Percentiles rank a stretch among this genome's conserved stretches.
Conservation (phyloP, 2,329 filamentous ascomycete genomes). For the Neonectria faginata region DNA sequence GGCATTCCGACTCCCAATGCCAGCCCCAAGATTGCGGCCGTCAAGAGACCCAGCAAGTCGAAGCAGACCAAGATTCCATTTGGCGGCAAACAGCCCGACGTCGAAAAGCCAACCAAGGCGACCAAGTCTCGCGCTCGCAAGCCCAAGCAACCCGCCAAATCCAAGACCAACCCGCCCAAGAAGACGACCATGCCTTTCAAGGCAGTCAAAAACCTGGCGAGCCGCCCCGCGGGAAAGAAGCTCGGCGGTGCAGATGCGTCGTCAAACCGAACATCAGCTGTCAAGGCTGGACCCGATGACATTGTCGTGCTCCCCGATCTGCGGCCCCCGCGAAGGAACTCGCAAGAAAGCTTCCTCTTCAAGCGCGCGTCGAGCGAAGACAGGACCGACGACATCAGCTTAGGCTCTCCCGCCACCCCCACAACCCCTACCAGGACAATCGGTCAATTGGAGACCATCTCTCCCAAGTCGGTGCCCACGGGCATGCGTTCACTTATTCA, state of each 20-base stretch:
- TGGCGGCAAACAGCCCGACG: conserved; percentile 35
- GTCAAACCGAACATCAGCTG: conserved; percentile 13
- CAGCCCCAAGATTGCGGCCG: conserved; percentile 63
- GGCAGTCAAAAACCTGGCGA: conserved; percentile 37
- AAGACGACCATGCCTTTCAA: conserved; percentile 55
- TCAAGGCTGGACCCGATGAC: conserved; percentile 16
- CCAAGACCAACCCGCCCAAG: conserved; percentile 54
- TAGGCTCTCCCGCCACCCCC: conserved; percentile 36
- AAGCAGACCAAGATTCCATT: conserved; percentile 67
- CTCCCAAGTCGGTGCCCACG: conserved; percentile 56
- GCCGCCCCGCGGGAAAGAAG: conserved; percentile 38
- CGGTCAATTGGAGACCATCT: conserved; percentile 54
- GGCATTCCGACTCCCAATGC: conserved; percentile 69
- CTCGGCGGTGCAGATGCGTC: conserved; percentile 13
- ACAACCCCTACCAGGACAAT: conserved; percentile 37
- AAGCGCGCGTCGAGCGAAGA: conserved; percentile 30
- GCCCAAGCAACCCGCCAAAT: conserved; percentile 50
- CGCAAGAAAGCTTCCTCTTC: conserved; percentile 34
- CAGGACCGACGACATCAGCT: conserved; percentile 18
- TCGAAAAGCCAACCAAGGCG: conserved; percentile 35
- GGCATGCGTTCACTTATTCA: conserved; percentile 56
- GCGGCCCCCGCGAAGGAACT: conserved; percentile 38
- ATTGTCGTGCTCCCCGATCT: conserved; percentile 37
- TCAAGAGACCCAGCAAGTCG: conserved; percentile 54
- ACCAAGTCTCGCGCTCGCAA: conserved; percentile 49